phyloP scores from a whole-genome alignment of 345 rosid genomes.

The Lenwebbia sp. region DNA sequence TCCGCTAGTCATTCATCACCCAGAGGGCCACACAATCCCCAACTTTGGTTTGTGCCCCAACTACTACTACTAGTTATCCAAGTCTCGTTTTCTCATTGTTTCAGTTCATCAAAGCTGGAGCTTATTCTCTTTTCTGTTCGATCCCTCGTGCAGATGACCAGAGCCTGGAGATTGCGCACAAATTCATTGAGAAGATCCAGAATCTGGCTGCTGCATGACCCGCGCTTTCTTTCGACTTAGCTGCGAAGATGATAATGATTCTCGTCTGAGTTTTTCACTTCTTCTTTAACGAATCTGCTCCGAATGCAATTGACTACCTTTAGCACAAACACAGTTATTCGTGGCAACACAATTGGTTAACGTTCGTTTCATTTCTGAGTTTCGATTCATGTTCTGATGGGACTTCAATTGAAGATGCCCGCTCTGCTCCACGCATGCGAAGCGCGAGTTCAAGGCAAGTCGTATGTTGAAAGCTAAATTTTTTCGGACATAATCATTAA shows the following conservation, averaged over 20 bases:
- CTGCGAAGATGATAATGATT: neutral
- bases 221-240: neutral
- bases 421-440: neutral
- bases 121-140: neutral
- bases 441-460: neutral
- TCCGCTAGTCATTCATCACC: constrained; percentile 13
- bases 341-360: too few species aligned
- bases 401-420: neutral
- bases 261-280: too few species aligned
- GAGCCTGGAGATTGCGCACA: neutral
- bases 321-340: too few species aligned
- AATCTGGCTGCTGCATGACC: neutral
- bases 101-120: neutral
- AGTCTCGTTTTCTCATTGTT: too few species aligned
- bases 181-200: neutral
- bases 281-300: too few species aligned
- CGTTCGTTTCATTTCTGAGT: neutral
- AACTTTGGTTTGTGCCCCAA: neutral
- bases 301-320: too few species aligned
- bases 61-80: neutral
- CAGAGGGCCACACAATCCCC: constrained; percentile 14
- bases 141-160: neutral
- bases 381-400: neutral
- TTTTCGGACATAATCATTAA: neutral
- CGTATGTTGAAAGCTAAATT: neutral